Conservation (phyloP, 331 rosid genomes). For the Erythrophleum ivorense region DNA sequence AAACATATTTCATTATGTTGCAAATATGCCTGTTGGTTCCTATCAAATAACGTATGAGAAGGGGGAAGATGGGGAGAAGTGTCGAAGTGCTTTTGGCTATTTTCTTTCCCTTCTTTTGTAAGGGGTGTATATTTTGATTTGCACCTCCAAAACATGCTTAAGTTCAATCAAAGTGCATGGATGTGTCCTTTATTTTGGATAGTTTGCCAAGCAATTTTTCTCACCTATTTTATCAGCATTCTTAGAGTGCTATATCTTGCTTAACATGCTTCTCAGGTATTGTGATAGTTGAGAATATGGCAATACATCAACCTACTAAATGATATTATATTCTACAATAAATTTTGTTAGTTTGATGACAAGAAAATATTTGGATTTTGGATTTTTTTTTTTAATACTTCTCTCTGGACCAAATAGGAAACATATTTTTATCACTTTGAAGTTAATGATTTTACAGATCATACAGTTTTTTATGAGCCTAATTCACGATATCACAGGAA, state of each 20-base stretch:
- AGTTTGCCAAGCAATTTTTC: slow-evolving; percentile 15
- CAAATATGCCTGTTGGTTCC: slow-evolving; percentile 19
- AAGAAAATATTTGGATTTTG: background rate
- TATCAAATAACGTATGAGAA: background rate
- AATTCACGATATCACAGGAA: slow-evolving; percentile 58
- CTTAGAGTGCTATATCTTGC: background rate
- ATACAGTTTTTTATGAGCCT: slow-evolving; percentile 30
- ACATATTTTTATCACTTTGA: slow-evolving; percentile 16
- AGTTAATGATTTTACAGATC: slow-evolving; percentile 21
- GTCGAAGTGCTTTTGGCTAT: slow-evolving; percentile 11
- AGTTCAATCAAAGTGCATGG: background rate
- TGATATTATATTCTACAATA: background rate
- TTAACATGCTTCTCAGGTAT: background rate
- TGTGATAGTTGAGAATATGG: slow-evolving; percentile 25
- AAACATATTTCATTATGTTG: background rate
- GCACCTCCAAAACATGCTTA: slow-evolving; percentile 1
- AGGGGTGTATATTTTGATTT: background rate
- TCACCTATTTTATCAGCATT: slow-evolving; percentile 9
- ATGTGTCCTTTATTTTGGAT: background rate
- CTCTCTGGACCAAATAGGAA: slow-evolving; percentile 1
- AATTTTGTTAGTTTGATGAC: slow-evolving; percentile 17
- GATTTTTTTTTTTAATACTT: background rate
- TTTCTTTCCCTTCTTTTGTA: background rate
- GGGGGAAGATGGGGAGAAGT: background rate
- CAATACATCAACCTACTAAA: slow-evolving; percentile 11